These are phyloP conservation scores for Camellia granthamiana DNA, from an alignment of 148 eudicot genomes.

Conservation along the genomic window DNA sequence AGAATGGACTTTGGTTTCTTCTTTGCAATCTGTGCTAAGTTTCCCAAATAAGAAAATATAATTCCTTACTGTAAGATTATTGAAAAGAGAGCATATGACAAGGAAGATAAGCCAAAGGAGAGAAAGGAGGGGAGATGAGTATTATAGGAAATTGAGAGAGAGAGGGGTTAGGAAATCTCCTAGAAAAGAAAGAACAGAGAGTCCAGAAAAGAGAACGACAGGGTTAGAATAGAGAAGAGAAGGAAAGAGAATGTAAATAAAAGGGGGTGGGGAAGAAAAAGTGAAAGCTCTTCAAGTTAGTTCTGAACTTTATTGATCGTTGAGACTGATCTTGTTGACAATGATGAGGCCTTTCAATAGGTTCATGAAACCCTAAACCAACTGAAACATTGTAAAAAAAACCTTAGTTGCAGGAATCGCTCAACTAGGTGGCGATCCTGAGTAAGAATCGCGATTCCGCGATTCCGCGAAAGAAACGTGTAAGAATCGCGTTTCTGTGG, in stretches of 20 bases:
- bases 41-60: background rate
- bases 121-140: background rate
- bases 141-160: background rate
- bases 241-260: background rate
- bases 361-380: background rate
- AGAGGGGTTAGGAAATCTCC: no score
- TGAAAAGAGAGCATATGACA: background rate
- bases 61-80: background rate
- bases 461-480: no score
- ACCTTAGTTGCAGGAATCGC: no score
- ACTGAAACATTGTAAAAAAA: background rate
- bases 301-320: background rate
- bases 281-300: background rate
- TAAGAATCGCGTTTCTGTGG: no score
- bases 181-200: no score
- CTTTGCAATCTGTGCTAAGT: background rate
- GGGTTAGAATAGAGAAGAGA: background rate
- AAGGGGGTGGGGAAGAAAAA: background rate
- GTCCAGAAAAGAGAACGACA: background rate
- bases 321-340: background rate
- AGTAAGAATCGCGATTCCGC: no score
- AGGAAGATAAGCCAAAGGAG: background rate
- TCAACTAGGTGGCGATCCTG: no score
- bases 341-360: background rate
- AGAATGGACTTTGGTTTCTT: conserved; percentile 1